These are phyloP conservation scores for Sabuloglossum arenarium DNA, from an alignment of 495 filamentous ascomycete species.

Conservation along the genomic window DNA sequence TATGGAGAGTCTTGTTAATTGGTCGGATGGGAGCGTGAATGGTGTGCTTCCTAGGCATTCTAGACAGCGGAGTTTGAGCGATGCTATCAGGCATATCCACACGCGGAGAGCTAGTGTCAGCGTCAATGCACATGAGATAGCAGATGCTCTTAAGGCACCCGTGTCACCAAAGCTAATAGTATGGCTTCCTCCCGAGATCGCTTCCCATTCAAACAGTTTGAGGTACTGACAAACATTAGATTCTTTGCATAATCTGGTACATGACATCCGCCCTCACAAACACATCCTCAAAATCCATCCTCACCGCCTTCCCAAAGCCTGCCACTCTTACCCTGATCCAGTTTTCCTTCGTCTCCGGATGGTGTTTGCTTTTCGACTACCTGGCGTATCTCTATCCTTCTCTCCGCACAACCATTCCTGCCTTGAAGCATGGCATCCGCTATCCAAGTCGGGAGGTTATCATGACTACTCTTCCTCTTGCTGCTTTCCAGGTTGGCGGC, in stretches of 20 bases:
- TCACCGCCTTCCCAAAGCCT: constrained; percentile 80
- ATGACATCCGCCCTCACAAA: constrained; percentile 86
- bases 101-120: constrained; percentile 62
- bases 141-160: constrained; percentile 74
- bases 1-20: not conserved
- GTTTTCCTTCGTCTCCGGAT: constrained; percentile 80
- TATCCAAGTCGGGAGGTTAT: constrained; percentile 70
- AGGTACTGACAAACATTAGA: constrained; percentile 22
- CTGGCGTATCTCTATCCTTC: constrained; percentile 46
- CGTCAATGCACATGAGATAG: constrained; percentile 83
- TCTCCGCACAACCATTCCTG: constrained; percentile 47
- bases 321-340: constrained; percentile 88
- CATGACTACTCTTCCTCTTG: constrained; percentile 66
- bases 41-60: constrained; percentile 24
- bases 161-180: constrained; percentile 74
- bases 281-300: constrained; percentile 90
- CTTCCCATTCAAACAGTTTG: not conserved
- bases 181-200: constrained; percentile 15
- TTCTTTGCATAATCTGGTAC: constrained; percentile 79
- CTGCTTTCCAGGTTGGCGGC: constrained; percentile 79
- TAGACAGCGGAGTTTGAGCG: constrained; percentile 64
- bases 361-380: constrained; percentile 63
- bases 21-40: not conserved
- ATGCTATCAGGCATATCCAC: constrained; percentile 63
- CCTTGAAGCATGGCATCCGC: constrained; percentile 62